Evolutionary conservation across 2,329 filamentous ascomycete genomes (phyloP).

Genomic region (Rachicladosporium sp.): DNA sequence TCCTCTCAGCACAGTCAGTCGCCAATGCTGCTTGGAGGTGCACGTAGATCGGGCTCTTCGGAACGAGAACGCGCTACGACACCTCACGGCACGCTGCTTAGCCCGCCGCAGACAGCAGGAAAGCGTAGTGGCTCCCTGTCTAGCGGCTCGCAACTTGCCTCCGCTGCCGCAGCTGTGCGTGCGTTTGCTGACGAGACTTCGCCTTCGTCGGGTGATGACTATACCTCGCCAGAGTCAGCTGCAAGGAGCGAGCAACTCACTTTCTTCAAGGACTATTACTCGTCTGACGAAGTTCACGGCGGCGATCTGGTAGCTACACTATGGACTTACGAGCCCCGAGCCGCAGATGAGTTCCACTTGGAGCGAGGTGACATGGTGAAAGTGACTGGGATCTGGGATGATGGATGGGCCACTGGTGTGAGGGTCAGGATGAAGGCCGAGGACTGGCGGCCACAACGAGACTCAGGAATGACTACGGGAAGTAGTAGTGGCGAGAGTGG

Average conservation of each 20-base stretch:
- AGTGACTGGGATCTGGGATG: slow-evolving; percentile 96
- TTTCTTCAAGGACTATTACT: slow-evolving; percentile 99
- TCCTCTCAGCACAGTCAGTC: slow-evolving; percentile 22
- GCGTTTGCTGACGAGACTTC: slow-evolving; percentile 31
- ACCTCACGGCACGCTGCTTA: slow-evolving; percentile 45
- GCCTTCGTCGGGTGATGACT: slow-evolving; percentile 54
- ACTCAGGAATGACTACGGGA: slow-evolving; percentile 84
- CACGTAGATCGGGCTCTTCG: slow-evolving; percentile 50
- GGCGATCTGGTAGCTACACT: slow-evolving; percentile 81
- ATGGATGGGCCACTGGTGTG: slow-evolving; percentile 94
- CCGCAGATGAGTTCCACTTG: slow-evolving; percentile 81
- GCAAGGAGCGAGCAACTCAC: slow-evolving; percentile 91
- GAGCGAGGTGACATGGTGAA: slow-evolving; percentile 97
- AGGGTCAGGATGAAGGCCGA: slow-evolving; percentile 72
- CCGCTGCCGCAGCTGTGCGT: slow-evolving; percentile 36
- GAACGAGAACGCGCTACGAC: slow-evolving; percentile 27
- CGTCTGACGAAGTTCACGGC: slow-evolving; percentile 86
- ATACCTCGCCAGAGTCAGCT: slow-evolving; percentile 79
- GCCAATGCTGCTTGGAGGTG: slow-evolving; percentile 15
- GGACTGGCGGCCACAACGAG: slow-evolving; percentile 79
- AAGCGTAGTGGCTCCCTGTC: slow-evolving; percentile 82
- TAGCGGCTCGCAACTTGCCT: slow-evolving; percentile 57
- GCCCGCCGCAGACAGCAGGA: slow-evolving; percentile 38
- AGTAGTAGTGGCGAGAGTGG: slow-evolving; percentile 5
- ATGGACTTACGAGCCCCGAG: slow-evolving; percentile 94